Base-by-base conservation (phyloP, 352 stramenopile species). In the Phytophthora brassicae region DNA sequence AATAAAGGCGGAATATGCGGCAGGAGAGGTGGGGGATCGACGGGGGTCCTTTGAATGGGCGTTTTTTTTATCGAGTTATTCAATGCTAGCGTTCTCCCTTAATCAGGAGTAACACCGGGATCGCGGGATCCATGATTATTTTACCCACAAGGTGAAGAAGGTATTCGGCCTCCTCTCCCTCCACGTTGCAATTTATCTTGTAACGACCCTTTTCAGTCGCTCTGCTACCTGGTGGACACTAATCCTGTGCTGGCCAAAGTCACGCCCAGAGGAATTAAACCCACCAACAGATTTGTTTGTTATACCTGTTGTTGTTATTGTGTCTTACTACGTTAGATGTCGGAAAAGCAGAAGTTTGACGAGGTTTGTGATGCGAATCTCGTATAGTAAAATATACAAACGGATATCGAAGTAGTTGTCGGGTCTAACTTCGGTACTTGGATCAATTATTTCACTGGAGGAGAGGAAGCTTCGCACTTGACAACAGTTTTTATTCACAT, bases 91-190 rank as follows among this genome's bases (percentile, higher is more conserved):
- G 77, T 76, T 79, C 72, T 71, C 24, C 33, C 35, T 38, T 19
- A 16, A 7, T 22, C 14, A 35, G 51, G 46, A 61, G 64, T 58
- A 79, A 81, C 81, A 86, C 79, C 79, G 81, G 79, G 81, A 82
- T 90, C 79, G 36, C 70, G 81, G 81, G 81, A 90, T 82, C 77
- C 79, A 86, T 88, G 81, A 90, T 90, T 76, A 73, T 49, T 72
- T 65, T 74, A 71, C 55, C 71, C 66, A 75, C 62, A 86, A 88
- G 80, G 78, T 79, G 79, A 78, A 67, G 78, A 90, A 88, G 78
- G 81, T 90, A 88, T 81, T 75, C 45, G 58, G 49, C 60, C 65
- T 69, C 70, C 53, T 60, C 49, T 70, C 58, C 51, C 36, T 39
- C 39, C 38, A 52, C 31, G 49, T 49, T n/a, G 13, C 31, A 44